Percentiles rank a stretch among this genome's conserved stretches.
phyloP scores from a whole-genome alignment of 345 rosid species.

The Euphorbia lathyris region DNA sequence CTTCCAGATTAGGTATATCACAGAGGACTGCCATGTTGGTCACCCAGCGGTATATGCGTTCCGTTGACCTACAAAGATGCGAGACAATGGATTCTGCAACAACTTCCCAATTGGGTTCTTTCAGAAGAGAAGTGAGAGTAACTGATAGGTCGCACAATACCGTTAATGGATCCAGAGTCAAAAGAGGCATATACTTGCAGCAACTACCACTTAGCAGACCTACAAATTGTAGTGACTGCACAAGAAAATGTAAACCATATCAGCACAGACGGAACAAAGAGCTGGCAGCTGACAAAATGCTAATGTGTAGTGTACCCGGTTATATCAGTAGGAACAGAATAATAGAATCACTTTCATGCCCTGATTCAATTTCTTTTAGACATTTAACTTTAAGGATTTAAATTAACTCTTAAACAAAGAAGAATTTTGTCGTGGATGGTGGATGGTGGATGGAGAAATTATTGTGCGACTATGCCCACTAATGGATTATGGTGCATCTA shows the following conservation, averaged over 20 bases:
- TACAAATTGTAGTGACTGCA: slow-evolving; percentile 61
- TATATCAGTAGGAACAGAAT: background rate
- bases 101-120: slow-evolving; percentile 54
- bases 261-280: background rate
- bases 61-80: slow-evolving; percentile 54
- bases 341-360: background rate
- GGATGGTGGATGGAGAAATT: background rate
- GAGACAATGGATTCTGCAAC: slow-evolving; percentile 48
- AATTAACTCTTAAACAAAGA: background rate
- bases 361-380: background rate
- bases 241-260: slow-evolving; percentile 1
- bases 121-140: slow-evolving; percentile 58
- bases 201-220: slow-evolving; percentile 79
- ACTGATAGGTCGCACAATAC: slow-evolving; percentile 70
- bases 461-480: background rate
- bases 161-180: slow-evolving; percentile 50
- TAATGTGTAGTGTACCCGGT: background rate
- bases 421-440: background rate
- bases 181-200: slow-evolving; percentile 85
- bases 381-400: background rate
- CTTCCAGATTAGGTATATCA: slow-evolving; percentile 22
- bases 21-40: slow-evolving; percentile 16
- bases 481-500: background rate
- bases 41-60: slow-evolving; percentile 57
- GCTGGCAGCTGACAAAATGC: background rate